These are phyloP conservation scores for Singerocomus inundabilis DNA, from an alignment of 1,284 basidiomycete genomes.

Conservation along the genomic window DNA sequence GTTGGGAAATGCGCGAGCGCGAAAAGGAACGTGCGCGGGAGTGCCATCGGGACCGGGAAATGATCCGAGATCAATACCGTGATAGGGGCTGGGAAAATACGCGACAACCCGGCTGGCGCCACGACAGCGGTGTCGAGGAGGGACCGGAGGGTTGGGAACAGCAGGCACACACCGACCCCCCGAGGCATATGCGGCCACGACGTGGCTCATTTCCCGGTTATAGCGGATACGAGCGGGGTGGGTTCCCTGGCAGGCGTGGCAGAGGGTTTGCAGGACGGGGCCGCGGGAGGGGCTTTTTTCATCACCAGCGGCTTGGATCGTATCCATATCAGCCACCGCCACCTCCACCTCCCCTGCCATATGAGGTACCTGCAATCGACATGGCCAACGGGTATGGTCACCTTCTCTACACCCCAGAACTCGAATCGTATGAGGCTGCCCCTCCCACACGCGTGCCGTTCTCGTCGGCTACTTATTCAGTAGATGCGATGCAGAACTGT, in stretches of 20 bases:
- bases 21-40: conserved; percentile 23
- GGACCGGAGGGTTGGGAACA: conserved; percentile 27
- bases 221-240: conserved; percentile 31
- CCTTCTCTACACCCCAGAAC: conserved; percentile 23
- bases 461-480: conserved; percentile 60
- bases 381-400: conserved; percentile 27
- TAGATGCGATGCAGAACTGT: conserved; percentile 64
- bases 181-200: conserved; percentile 23
- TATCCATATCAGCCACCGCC: conserved; percentile 14
- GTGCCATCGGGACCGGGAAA: conserved; percentile 20
- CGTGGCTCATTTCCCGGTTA: conserved; percentile 30
- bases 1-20: conserved; percentile 32
- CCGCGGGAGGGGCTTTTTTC: conserved; percentile 24
- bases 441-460: conserved; percentile 41
- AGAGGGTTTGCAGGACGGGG: conserved; percentile 34
- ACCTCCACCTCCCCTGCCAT: conserved; percentile 6
- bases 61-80: conserved; percentile 19
- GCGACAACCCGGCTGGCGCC: conserved; percentile 23
- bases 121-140: conserved; percentile 27
- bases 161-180: conserved; percentile 9
- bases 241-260: conserved; percentile 33
- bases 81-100: conserved; percentile 18
- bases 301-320: conserved; percentile 29
- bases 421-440: conserved; percentile 25
- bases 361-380: conserved; percentile 24